A percentile compares a stretch with the other conserved stretches of the same genome.
Conservation (phyloP, 352 stramenopile genomes). For the Pythium biforme region DNA sequence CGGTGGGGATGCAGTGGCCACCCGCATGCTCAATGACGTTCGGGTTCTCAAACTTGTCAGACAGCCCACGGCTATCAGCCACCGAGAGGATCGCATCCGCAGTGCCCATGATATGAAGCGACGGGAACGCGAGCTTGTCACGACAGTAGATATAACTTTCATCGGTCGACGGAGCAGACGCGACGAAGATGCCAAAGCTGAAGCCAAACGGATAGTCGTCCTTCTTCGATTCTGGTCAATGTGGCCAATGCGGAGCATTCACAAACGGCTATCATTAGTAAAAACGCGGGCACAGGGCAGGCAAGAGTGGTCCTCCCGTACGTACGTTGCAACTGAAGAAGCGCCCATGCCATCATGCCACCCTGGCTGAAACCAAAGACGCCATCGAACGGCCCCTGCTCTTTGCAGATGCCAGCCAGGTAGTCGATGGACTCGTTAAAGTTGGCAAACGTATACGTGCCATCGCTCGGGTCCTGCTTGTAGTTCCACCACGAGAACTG, state of each 20-base stretch:
- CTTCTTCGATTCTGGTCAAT: slow-evolving; percentile 34
- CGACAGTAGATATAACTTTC: slow-evolving; percentile 38
- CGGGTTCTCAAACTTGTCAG: slow-evolving; percentile 51
- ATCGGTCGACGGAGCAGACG: slow-evolving; percentile 49
- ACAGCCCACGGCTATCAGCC: slow-evolving; percentile 54
- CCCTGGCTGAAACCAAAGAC: slow-evolving; percentile 87
- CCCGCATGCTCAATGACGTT: slow-evolving; percentile 60
- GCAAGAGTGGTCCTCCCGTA: slow-evolving; percentile 4
- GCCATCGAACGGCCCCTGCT: slow-evolving; percentile 79
- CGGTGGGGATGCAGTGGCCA: slow-evolving; percentile 85
- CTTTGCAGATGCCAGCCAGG: slow-evolving; percentile 52
- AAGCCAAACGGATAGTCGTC: slow-evolving; percentile 59
- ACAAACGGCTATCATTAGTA: too few species aligned
- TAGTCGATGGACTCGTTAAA: slow-evolving; percentile 73
- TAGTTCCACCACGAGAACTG: slow-evolving; percentile 83
- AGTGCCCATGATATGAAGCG: slow-evolving; percentile 79
- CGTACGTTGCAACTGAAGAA: slow-evolving; percentile 72
- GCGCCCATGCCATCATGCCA: slow-evolving; percentile 60
- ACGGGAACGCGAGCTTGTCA: slow-evolving; percentile 56
- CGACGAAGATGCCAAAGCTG: slow-evolving; percentile 73
- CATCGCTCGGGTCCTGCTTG: slow-evolving; percentile 40
- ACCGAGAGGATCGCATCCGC: slow-evolving; percentile 68
- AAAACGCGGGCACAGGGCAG: too few species aligned
- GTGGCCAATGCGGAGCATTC: background rate
- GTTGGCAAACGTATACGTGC: slow-evolving; percentile 38